phyloP scores from a whole-genome alignment of 257 asterid genomes.

The Plectranthus barbatus region DNA sequence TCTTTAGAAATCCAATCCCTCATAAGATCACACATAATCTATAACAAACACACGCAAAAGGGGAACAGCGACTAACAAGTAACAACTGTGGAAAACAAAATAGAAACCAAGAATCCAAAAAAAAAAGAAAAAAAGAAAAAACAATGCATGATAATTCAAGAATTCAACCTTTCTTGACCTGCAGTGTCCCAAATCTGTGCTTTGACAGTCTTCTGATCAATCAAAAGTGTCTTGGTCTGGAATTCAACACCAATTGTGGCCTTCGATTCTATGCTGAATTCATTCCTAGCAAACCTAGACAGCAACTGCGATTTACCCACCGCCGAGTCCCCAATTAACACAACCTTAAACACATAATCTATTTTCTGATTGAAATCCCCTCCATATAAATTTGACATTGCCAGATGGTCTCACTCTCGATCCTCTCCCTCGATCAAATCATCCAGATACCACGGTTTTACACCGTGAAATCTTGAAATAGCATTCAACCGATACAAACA shows the following conservation, averaged over 20 bases:
- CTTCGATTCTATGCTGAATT: constrained; percentile 76
- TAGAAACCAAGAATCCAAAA: no score
- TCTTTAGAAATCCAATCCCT: not conserved
- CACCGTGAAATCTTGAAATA: constrained; percentile 7
- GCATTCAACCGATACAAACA: not conserved
- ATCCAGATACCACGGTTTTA: constrained; percentile 8
- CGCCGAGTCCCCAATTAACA: constrained; percentile 78
- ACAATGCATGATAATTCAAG: not conserved
- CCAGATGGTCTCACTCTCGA: constrained; percentile 3
- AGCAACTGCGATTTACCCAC: constrained; percentile 89
- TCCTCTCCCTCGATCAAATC: constrained; percentile 18
- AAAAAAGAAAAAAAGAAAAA: no score
- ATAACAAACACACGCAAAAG: not conserved
- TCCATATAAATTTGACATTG: constrained; percentile 67
- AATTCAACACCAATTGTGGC: constrained; percentile 91
- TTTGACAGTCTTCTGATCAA: constrained; percentile 74
- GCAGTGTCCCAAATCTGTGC: constrained; percentile 98
- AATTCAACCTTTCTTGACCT: constrained; percentile 76
- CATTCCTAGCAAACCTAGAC: constrained; percentile 85
- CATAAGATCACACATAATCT: not conserved
- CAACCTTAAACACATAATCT: constrained; percentile 84
- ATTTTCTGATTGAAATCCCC: constrained; percentile 76
- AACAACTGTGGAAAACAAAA: not conserved
- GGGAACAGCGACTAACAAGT: not conserved
- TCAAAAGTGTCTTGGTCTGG: constrained; percentile 70